phyloP scores from a whole-genome alignment of 805 yeast species.

The Priceomyces fermenticarens region DNA sequence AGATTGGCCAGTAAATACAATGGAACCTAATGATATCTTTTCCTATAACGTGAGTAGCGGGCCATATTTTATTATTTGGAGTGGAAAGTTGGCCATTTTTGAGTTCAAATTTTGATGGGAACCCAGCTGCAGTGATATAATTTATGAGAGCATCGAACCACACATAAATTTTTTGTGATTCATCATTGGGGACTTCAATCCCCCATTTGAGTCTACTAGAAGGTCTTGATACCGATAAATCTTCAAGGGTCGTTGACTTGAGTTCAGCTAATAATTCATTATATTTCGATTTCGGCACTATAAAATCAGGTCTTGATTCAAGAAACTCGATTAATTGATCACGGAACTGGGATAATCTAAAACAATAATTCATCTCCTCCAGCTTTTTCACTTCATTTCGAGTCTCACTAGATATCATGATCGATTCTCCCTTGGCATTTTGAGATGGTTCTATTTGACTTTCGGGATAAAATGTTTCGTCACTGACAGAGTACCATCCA shows the following conservation, averaged over 20 bases:
- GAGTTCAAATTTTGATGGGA: constrained; percentile 18
- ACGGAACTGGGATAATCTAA: constrained; percentile 64
- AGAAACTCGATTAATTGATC: constrained; percentile 48
- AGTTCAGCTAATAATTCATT: constrained; percentile 58
- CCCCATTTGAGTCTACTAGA: constrained; percentile 81
- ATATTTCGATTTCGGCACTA: constrained; percentile 63
- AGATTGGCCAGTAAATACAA: constrained; percentile 91
- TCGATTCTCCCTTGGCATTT: constrained; percentile 18
- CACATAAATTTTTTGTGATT: constrained; percentile 79
- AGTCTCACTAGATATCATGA: constrained; percentile 60
- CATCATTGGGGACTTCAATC: constrained; percentile 78
- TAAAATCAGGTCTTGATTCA: constrained; percentile 51
- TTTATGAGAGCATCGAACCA: constrained; percentile 96
- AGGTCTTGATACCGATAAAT: constrained; percentile 88
- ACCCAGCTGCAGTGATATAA: constrained; percentile 73
- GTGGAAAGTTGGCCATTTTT: constrained; percentile 1
- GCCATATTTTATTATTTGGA: constrained; percentile 43
- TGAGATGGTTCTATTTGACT: constrained; percentile 53
- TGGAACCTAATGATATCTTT: constrained; percentile 90
- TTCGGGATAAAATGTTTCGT: constrained; percentile 91
- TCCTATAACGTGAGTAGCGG: constrained; percentile 82
- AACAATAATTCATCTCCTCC: constrained; percentile 84
- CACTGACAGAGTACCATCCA: constrained; percentile 95
- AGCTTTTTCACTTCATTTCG: constrained; percentile 72
- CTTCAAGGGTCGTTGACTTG: constrained; percentile 45